Conservation (phyloP, 2,329 filamentous ascomycete species). For the Talaromyces rugulosus region DNA sequence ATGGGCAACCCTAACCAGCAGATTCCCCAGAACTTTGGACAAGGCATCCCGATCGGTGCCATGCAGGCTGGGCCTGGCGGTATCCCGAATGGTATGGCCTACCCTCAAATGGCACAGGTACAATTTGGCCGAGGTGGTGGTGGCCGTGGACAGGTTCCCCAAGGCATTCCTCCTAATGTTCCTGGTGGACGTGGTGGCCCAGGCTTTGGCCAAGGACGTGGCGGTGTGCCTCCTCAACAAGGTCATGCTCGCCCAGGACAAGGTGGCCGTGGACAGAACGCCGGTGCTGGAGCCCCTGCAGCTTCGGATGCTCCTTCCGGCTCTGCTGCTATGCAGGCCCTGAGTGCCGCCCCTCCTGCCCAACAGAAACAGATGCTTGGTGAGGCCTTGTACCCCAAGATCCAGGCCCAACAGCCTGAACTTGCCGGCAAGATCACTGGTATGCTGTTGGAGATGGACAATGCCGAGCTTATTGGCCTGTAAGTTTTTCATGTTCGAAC, state of each 20-base stretch:
- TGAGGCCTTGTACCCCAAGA: slow-evolving; percentile 98
- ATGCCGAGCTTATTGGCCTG: slow-evolving; percentile 87
- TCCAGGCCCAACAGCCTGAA: slow-evolving; percentile 87
- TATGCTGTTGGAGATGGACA: slow-evolving; percentile 99
- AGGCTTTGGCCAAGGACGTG: slow-evolving; percentile 41
- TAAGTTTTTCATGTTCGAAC: slow-evolving; percentile 54
- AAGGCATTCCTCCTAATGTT: slow-evolving; percentile 20
- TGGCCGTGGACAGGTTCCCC: slow-evolving; percentile 63
- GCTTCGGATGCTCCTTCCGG: slow-evolving; percentile 29
- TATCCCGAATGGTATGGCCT: slow-evolving; percentile 72
- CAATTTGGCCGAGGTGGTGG: slow-evolving; percentile 67
- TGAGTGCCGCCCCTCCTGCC: slow-evolving; percentile 54
- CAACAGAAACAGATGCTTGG: slow-evolving; percentile 99
- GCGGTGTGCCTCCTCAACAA: slow-evolving; percentile 37
- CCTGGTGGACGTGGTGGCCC: slow-evolving; percentile 46
- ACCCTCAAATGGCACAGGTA: slow-evolving; percentile 76
- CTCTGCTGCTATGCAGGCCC: slow-evolving; percentile 48
- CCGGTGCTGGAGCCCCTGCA: slow-evolving; percentile 22
- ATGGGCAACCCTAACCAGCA: slow-evolving; percentile 71
- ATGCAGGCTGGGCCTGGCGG: slow-evolving; percentile 60
- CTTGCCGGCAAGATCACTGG: slow-evolving; percentile 98
- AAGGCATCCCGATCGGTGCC: slow-evolving; percentile 60
- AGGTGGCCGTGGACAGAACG: slow-evolving; percentile 39
- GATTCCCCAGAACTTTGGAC: slow-evolving; percentile 80
- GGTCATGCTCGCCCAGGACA: slow-evolving; percentile 39